Evolutionary conservation across 2,329 filamentous ascomycete species (phyloP).

Genomic region (Sporothrix humicola): DNA sequence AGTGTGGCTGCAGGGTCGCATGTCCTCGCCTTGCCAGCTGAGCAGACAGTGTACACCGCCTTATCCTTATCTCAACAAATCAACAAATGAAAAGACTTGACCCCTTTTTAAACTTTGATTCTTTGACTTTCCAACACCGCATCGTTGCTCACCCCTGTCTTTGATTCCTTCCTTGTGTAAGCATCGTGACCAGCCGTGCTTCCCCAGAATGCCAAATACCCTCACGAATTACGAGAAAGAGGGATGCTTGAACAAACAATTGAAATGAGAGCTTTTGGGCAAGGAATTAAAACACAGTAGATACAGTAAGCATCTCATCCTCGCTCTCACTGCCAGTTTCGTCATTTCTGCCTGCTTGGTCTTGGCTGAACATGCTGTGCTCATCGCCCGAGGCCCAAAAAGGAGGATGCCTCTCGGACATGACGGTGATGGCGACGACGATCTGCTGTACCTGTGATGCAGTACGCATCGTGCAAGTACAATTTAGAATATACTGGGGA

Average conservation of each 20-base stretch:
- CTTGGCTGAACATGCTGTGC: background rate
- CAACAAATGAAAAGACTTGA: background rate
- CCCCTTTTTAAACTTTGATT: background rate
- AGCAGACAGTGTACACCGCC: background rate
- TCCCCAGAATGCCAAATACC: background rate
- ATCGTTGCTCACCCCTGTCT: conserved; percentile 8
- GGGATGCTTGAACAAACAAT: too few relatives aligned
- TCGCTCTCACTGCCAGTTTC: background rate
- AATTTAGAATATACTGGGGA: background rate
- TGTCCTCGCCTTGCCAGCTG: background rate
- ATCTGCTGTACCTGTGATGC: conserved; percentile 4
- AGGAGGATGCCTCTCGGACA: background rate
- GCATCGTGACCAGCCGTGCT: conserved; percentile 24
- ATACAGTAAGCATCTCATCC: background rate
- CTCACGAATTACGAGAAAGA: too few relatives aligned
- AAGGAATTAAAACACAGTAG: background rate
- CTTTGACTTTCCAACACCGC: background rate
- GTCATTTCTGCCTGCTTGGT: background rate
- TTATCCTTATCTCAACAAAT: background rate
- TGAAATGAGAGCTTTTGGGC: too few relatives aligned
- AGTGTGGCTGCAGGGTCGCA: conserved; percentile 14
- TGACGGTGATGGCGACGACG: background rate
- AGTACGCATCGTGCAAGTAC: background rate
- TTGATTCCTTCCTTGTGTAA: conserved; percentile 13
- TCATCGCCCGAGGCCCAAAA: background rate